Percentiles rank a stretch among this genome's conserved stretches.
Conservation (phyloP, 164 flowering plant species). For the Vitis riparia region DNA sequence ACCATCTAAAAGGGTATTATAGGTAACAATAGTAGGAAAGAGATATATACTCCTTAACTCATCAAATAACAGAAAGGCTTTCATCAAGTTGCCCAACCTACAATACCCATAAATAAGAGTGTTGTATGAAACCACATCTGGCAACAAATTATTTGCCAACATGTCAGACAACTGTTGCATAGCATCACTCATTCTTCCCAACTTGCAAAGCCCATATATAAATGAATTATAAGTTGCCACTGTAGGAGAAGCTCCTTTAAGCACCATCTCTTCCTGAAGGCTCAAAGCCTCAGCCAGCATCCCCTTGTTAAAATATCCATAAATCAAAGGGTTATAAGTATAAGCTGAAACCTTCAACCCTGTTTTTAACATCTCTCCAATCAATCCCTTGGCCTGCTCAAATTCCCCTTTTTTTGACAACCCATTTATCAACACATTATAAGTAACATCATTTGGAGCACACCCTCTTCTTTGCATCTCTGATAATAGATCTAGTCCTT, state of each 20-base stretch:
- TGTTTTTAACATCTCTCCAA: constrained; percentile 43
- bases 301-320: constrained; percentile 52
- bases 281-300: constrained; percentile 44
- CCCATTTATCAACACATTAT: constrained; percentile 64
- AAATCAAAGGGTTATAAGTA: constrained; percentile 63
- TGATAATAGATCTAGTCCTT: constrained; percentile 32
- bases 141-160: constrained; percentile 38
- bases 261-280: constrained; percentile 48
- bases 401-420: constrained; percentile 52
- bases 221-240: constrained; percentile 52
- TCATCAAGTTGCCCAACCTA: constrained; percentile 38
- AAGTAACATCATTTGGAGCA: constrained; percentile 55
- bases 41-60: constrained; percentile 36
- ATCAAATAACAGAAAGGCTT: constrained; percentile 56
- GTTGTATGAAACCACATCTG: constrained; percentile 66
- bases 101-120: constrained; percentile 70
- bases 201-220: constrained; percentile 51
- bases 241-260: constrained; percentile 44
- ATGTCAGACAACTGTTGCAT: constrained; percentile 40
- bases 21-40: constrained; percentile 55
- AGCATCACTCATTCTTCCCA: constrained; percentile 53
- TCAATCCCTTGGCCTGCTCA: constrained; percentile 44
- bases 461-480: constrained; percentile 63
- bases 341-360: constrained; percentile 49
- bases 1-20: constrained; percentile 66